These are phyloP conservation scores for Scheffersomyces stambukii DNA, from an alignment of 1,139 yeast species.

Conservation along the genomic window DNA sequence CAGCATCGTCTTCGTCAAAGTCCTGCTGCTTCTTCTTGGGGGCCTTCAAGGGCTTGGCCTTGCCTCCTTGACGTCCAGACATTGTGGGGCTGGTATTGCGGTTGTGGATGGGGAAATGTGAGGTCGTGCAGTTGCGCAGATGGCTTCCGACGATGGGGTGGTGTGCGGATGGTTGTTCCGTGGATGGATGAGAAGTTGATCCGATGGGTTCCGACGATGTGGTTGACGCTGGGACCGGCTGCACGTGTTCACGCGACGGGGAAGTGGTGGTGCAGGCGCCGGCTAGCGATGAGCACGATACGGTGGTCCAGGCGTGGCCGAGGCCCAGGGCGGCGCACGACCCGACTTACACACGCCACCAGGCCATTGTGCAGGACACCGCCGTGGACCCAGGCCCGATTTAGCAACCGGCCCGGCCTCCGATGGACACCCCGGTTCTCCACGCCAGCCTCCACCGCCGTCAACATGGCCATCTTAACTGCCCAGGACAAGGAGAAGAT, in stretches of 20 bases:
- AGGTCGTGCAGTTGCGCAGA: not conserved
- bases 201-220: too few species aligned
- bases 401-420: too few species aligned
- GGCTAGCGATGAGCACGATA: too few species aligned
- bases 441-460: slow-evolving; percentile 1
- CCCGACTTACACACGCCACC: too few species aligned
- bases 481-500: slow-evolving; percentile 80
- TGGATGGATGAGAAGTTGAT: too few species aligned
- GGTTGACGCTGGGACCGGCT: not conserved
- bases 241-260: not conserved
- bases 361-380: too few species aligned
- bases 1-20: slow-evolving; percentile 80
- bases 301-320: too few species aligned
- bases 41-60: slow-evolving; percentile 63
- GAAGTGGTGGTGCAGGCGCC: not conserved
- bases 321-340: too few species aligned
- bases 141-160: too few species aligned
- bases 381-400: too few species aligned
- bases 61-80: slow-evolving; percentile 78
- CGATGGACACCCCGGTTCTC: too few species aligned
- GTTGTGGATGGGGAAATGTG: not conserved
- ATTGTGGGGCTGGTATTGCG: slow-evolving; percentile 18
- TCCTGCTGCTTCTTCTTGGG: slow-evolving; percentile 72
- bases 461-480: slow-evolving; percentile 58
- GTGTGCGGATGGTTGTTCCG: too few species aligned